Base-by-base conservation (phyloP, 371 early-diverging fungal genomes). In the Conidiobolus incongruus region DNA sequence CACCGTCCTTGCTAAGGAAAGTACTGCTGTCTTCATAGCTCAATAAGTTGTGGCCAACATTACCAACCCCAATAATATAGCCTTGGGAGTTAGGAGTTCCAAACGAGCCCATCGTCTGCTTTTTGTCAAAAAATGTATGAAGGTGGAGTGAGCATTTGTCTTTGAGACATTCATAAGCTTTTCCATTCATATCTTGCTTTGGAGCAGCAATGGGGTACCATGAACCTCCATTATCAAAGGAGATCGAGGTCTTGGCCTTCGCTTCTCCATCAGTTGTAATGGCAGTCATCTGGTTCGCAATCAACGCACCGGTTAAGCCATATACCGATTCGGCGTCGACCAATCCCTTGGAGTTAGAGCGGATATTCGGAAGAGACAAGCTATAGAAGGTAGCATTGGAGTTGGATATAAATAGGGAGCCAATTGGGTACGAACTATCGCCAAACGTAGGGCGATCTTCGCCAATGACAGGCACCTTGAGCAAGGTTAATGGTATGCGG, bases 281-380 rank as follows among this genome's bases (percentile, higher is more conserved):
- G 43, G 88, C 89, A 34, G 55, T 52, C 1, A 93, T 86, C 37
- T 70, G 68, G 52, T 96, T 96, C 11, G 83, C 89, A 5, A 96
- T 46, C 13, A 86, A 65, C 46, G 88, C 70, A 19, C 93, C 92
- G 24, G 73, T 67, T 4, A 94, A 64, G 4, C 78, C 81, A 44
- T 74, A 67, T 45, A 96, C 70, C 52, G 78, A 78, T 57, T 91
- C 93, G 52, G 84, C 77, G 51, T 94, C 96, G n/a, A 93, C 93
- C 35, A 62, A 50, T 8, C 86, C 85, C 1, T 40, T 16, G 1
- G 52, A 52, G 47, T 81, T 71, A 24, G 78, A 72, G 52, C 91
- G 88, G 7, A 85, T 81, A 49, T 83, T 66, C 17, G 72, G 65
- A 34, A 87, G 62, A 1, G 76, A 68, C 28, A 73, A 49, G 39